These are phyloP conservation scores for Wickerhamomyces bisporus DNA, from an alignment of 805 yeast genomes.

Conservation along the genomic window DNA sequence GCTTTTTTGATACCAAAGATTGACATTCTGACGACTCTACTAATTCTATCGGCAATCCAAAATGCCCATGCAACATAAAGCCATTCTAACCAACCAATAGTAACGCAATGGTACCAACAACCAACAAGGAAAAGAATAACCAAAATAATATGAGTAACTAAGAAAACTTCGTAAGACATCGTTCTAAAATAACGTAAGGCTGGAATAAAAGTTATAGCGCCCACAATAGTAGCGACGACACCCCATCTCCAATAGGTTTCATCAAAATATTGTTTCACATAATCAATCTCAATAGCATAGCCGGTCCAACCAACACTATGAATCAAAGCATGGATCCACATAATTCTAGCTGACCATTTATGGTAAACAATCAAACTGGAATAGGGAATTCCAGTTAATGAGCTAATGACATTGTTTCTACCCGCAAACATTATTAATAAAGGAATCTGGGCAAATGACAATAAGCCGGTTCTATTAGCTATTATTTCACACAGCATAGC, in stretches of 20 bases:
- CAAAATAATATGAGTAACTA: conserved; percentile 50
- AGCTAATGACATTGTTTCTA: conserved; percentile 59
- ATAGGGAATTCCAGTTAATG: conserved; percentile 58
- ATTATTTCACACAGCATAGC: conserved; percentile 3
- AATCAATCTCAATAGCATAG: conserved; percentile 6
- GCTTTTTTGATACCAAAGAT: conserved; percentile 13
- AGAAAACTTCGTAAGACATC: conserved; percentile 53
- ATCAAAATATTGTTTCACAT: conserved; percentile 4
- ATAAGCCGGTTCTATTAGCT: conserved; percentile 21
- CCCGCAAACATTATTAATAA: conserved; percentile 58
- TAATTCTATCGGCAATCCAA: conserved; percentile 34
- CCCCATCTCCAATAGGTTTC: conserved; percentile 31
- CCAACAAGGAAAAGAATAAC: conserved; percentile 49
- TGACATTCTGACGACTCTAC: conserved; percentile 34
- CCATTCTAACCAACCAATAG: conserved; percentile 48
- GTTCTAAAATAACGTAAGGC: conserved; percentile 49
- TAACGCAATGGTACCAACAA: conserved; percentile 54
- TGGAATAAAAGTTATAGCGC: conserved; percentile 41
- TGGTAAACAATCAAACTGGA: conserved; percentile 62
- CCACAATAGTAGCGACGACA: conserved; percentile 37
- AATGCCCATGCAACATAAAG: conserved; percentile 30
- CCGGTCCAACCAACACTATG: conserved; percentile 17
- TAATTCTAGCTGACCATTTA: conserved; percentile 51
- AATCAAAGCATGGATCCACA: conserved; percentile 22
- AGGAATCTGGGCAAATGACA: conserved; percentile 41